These are phyloP conservation scores for Pseudocercospora fuligena DNA, from an alignment of 2,329 filamentous ascomycete genomes.

Conservation along the genomic window DNA sequence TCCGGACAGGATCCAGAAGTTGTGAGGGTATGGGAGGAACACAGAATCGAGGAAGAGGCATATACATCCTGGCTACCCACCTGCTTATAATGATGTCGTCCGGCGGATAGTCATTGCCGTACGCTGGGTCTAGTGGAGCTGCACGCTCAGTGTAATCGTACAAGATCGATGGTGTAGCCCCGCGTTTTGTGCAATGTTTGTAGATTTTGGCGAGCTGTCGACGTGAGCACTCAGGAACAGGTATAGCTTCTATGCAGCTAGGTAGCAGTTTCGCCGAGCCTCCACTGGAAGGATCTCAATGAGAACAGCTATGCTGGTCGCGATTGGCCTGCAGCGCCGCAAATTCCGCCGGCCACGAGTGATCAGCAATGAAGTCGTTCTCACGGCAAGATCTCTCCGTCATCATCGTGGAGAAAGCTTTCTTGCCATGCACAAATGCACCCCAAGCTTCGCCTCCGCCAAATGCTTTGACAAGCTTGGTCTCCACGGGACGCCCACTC, in stretches of 20 bases:
- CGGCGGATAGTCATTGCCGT: constrained; percentile 6
- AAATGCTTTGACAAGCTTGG: background rate
- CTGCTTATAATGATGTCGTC: constrained; percentile 5
- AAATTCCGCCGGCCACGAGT: constrained; percentile 7
- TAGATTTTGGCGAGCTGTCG: constrained; percentile 2
- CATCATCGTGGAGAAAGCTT: constrained; percentile 1
- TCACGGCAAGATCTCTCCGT: background rate
- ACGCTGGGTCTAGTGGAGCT: background rate
- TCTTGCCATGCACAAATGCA: background rate
- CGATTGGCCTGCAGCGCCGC: constrained; percentile 1
- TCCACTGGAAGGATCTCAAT: constrained; percentile 1
- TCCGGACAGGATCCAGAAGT: constrained; percentile 9
- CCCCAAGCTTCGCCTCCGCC: constrained; percentile 9
- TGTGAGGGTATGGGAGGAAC: constrained; percentile 7
- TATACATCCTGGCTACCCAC: constrained; percentile 9
- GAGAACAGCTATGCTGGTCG: background rate
- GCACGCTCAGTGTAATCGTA: constrained; percentile 2
- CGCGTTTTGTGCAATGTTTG: constrained; percentile 5
- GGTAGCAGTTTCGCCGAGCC: constrained; percentile 4
- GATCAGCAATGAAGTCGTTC: constrained; percentile 3
- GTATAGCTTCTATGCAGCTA: constrained; percentile 10
- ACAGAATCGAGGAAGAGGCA: constrained; percentile 9
- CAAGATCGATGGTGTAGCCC: constrained; percentile 3
- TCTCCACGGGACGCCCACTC: background rate
- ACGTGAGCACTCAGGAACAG: constrained; percentile 3